Base-by-base conservation (phyloP, 495 filamentous ascomycete genomes). In the Tuber aestivum region DNA sequence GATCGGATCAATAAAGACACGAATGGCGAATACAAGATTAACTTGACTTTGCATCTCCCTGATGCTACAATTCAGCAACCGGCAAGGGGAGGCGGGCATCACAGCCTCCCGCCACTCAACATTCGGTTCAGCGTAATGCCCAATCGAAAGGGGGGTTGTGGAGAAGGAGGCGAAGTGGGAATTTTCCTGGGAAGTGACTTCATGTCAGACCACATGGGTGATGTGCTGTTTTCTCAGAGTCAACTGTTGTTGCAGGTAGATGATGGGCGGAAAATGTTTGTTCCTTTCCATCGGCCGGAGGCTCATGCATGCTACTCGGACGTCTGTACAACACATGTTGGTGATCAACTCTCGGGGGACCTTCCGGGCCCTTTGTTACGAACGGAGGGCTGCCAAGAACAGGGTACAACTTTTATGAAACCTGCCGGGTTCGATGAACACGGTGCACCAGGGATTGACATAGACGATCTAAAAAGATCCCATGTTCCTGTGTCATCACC, bases 281-380 rank as follows among this genome's bases (percentile, higher is more conserved):
- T 99, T 35, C 95, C 95, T 40, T 91, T 99, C 76, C 94, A 96
- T 70, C 89, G 95, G 61, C 96, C 95, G n/a, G 95, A 97, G 83
- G 90, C 94, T 76, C 93, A 97, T 72, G 86, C 85, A 14, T 85
- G 89, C 4, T 97, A 95, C 86, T 95, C 91, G 75, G 88, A 88
- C 77, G 85, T 98, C 37, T 89, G 85, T 79, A 93, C 80, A 68
- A 75, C 77, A 44, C 80, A 82, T 72, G 75, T 78, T 41, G 77
- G 77, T 48, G 74, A 82, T 42, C 74, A 77, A 20, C 70, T 74
- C 21, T 80, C 78, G 27, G 78, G 73, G 38, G 74, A 42, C 2
- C n/a, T 56, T 41, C 37, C 77, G 48, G 78, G 75, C 41, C 65
- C 73, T 40, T 32, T 71, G 56, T 72, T 68, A 48, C 56, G 79